Conservation (phyloP, 1,284 basidiomycete species). For the Phellinidium pouzarii region DNA sequence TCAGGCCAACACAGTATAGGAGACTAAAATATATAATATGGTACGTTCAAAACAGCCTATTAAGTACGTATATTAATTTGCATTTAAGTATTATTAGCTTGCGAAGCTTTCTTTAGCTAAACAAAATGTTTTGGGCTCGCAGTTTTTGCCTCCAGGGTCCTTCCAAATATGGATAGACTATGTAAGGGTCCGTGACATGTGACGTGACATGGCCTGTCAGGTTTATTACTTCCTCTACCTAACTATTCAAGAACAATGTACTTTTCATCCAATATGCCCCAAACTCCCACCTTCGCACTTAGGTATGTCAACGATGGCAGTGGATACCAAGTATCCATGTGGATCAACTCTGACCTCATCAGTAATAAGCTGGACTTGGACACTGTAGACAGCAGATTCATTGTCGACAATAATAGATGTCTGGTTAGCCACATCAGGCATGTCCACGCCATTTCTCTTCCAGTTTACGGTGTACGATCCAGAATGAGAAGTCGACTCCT, state of each 20-base stretch:
- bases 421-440: slow-evolving; percentile 8
- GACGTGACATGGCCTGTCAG: background rate
- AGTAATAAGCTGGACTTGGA: slow-evolving; percentile 10
- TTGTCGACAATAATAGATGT: slow-evolving; percentile 8
- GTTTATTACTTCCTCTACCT: no score
- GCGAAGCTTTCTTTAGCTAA: no score
- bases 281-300: background rate
- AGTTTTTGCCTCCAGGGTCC: no score
- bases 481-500: background rate
- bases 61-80: no score
- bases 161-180: no score
- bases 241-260: background rate
- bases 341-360: slow-evolving; percentile 13
- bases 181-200: no score
- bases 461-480: slow-evolving; percentile 9
- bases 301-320: background rate
- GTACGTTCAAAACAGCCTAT: no score
- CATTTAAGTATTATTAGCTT: no score
- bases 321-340: slow-evolving; percentile 3
- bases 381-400: slow-evolving; percentile 3
- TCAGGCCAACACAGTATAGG: no score
- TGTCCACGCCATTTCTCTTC: slow-evolving; percentile 1
- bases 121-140: no score
- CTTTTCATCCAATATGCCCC: background rate
- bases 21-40: no score